phyloP scores from a whole-genome alignment of 768 basidiomycete genomes.

The Collybiopsis confluens region DNA sequence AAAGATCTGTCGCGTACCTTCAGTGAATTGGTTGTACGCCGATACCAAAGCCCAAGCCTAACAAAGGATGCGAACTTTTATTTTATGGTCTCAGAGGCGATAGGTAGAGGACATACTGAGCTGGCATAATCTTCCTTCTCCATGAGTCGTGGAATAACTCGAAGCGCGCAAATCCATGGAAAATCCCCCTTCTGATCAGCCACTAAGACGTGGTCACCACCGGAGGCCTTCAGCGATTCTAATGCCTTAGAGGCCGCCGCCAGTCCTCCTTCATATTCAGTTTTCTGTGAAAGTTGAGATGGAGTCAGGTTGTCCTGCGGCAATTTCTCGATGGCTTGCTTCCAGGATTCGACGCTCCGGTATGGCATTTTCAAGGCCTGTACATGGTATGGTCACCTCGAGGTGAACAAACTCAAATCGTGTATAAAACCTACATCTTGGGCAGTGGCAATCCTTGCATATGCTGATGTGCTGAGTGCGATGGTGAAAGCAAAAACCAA shows the following conservation, averaged over 20 bases:
- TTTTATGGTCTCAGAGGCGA: neutral
- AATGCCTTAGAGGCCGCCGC: neutral
- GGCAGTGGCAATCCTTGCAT: too few species aligned
- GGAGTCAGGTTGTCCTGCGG: neutral
- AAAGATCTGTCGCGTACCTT: neutral
- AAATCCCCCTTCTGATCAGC: neutral
- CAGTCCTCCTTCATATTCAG: neutral
- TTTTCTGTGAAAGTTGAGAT: neutral
- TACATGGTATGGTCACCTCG: neutral
- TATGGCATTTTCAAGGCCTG: neutral
- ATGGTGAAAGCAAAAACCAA: too few species aligned
- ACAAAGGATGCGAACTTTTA: neutral
- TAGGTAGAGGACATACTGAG: neutral
- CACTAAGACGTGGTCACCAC: neutral
- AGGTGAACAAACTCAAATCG: too few species aligned
- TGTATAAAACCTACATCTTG: too few species aligned
- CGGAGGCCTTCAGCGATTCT: neutral
- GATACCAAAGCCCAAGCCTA: neutral
- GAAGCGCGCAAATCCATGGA: neutral
- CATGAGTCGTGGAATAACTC: neutral
- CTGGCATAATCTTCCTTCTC: neutral
- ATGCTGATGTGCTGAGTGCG: too few species aligned
- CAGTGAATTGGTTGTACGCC: neutral
- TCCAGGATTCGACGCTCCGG: neutral
- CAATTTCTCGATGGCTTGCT: neutral